These are phyloP conservation scores for Actinomucor elegans DNA, from an alignment of 371 early-diverging fungal genomes.

Conservation along the genomic window DNA sequence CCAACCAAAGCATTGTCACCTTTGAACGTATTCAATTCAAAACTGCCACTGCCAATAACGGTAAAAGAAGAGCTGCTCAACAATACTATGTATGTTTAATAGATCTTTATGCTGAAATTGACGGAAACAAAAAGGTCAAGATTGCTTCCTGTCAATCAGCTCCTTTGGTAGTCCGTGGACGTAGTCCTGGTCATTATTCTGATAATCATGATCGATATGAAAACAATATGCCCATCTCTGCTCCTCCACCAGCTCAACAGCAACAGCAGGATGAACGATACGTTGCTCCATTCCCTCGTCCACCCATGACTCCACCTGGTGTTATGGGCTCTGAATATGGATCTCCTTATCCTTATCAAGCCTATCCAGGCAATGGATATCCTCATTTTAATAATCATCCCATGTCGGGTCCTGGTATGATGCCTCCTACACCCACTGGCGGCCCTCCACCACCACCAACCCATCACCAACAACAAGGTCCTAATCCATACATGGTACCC, in stretches of 20 bases:
- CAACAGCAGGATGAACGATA: constrained; percentile 22
- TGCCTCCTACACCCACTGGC: constrained; percentile 26
- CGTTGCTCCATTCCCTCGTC: constrained; percentile 25
- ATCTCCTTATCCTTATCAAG: constrained; percentile 30
- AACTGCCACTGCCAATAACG: constrained; percentile 92
- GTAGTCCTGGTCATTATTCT: constrained; percentile 92
- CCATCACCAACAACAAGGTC: neutral
- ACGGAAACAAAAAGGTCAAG: constrained; percentile 43
- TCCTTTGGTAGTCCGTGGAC: constrained; percentile 89
- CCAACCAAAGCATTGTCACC: constrained; percentile 62
- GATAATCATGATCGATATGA: constrained; percentile 49
- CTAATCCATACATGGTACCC: constrained; percentile 28
- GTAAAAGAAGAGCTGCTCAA: constrained; percentile 86
- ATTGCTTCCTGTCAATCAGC: constrained; percentile 78
- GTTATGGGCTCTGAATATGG: constrained; percentile 28
- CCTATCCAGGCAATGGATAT: constrained; percentile 19
- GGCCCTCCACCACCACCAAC: constrained; percentile 9
- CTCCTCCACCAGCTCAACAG: constrained; percentile 13
- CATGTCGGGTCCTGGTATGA: constrained; percentile 12
- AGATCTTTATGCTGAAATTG: constrained; percentile 69
- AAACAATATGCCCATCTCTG: constrained; percentile 3
- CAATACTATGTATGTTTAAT: constrained; percentile 84
- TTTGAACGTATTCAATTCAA: constrained; percentile 97
- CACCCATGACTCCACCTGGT: constrained; percentile 32
- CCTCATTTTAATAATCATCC: too few relatives aligned